Conservation (phyloP, 352 stramenopile genomes). For the Phytophthora tentaculata region DNA sequence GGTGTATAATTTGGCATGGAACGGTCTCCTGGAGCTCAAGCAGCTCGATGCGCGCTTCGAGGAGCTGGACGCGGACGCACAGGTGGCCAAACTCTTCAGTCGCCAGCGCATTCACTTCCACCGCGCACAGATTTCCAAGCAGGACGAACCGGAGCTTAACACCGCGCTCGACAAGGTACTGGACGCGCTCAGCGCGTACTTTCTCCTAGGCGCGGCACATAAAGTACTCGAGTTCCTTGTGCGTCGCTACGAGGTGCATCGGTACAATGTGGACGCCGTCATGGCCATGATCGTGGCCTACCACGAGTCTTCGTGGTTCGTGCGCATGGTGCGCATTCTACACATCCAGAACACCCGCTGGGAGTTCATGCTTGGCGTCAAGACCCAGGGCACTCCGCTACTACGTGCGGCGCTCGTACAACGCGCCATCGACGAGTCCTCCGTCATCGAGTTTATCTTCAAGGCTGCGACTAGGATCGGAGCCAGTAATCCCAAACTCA, state of each 20-base stretch:
- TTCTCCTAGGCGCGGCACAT: conserved; percentile 77
- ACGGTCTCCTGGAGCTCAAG: conserved; percentile 81
- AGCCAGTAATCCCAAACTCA: conserved; percentile 73
- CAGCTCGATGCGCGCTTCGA: conserved; percentile 79
- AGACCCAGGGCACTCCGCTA: conserved; percentile 70
- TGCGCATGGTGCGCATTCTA: conserved; percentile 84
- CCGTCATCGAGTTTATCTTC: conserved; percentile 82
- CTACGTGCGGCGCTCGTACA: conserved; percentile 76
- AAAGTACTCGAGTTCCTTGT: conserved; percentile 92
- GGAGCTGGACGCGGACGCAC: conserved; percentile 58
- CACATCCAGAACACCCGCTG: conserved; percentile 81
- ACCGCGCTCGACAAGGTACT: conserved; percentile 70
- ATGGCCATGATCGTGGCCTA: conserved; percentile 86
- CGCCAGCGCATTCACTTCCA: conserved; percentile 84
- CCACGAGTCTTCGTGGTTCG: conserved; percentile 88
- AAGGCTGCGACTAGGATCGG: conserved; percentile 63
- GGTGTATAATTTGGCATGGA: conserved; percentile 87
- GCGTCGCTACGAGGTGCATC: conserved; percentile 88
- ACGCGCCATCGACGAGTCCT: conserved; percentile 74
- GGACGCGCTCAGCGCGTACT: conserved; percentile 85
- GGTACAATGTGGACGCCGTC: conserved; percentile 85
- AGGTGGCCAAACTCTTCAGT: conserved; percentile 66
- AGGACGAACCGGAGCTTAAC: conserved; percentile 74
- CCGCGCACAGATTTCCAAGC: conserved; percentile 64
- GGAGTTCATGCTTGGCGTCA: conserved; percentile 85